Percentiles rank a stretch among this genome's conserved stretches.
Conservation (phyloP, 1,284 basidiomycete species). For the Athelia sp. region DNA sequence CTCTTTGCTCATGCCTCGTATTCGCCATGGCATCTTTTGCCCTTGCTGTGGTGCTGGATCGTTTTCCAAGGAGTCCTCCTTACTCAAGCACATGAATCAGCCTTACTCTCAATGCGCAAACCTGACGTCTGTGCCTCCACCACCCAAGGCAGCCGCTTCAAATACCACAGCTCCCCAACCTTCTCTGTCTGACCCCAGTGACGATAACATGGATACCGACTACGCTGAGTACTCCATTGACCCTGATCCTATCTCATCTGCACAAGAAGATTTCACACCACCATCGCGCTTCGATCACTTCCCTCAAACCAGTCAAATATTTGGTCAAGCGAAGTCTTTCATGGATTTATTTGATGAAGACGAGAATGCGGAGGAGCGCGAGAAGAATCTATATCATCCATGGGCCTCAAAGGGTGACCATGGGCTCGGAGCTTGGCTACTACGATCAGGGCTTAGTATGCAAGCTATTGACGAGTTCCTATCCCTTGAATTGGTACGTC, state of each 20-base stretch:
- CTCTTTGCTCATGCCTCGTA: too few relatives aligned
- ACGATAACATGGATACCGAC: background rate
- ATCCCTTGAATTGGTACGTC: background rate
- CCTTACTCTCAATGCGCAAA: background rate
- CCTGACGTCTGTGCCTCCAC: background rate
- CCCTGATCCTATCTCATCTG: too few relatives aligned
- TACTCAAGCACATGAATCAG: background rate
- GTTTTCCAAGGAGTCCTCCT: background rate
- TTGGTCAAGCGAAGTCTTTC: background rate
- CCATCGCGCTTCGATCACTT: background rate
- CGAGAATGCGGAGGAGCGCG: background rate
- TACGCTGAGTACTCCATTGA: background rate
- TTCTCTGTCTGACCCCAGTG: background rate
- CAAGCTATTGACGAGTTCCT: conserved; percentile 3
- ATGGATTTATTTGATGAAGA: background rate
- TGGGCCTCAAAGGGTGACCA: background rate
- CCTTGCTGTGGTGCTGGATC: background rate
- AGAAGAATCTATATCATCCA: background rate
- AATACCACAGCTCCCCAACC: background rate
- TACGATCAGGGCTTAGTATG: conserved; percentile 4
- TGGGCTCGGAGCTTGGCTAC: background rate
- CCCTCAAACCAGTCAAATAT: background rate
- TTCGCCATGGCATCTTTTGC: background rate
- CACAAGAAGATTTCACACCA: background rate
- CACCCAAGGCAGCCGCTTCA: background rate